These are phyloP conservation scores for Pseudocercospora crystallina DNA, from an alignment of 2,329 filamentous ascomycete species.

Conservation along the genomic window DNA sequence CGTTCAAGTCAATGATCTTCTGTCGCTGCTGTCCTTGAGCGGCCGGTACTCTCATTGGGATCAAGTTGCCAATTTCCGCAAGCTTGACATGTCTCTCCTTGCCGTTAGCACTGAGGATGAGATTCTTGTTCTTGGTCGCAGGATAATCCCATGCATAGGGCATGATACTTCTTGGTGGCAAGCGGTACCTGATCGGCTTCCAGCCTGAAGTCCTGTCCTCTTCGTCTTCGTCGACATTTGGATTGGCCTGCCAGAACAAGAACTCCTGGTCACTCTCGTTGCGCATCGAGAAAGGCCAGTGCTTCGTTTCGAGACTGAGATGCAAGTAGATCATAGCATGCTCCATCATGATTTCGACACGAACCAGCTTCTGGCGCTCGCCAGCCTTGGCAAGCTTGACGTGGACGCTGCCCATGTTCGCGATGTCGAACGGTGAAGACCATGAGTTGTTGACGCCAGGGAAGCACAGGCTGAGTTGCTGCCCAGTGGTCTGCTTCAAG, in stretches of 20 bases:
- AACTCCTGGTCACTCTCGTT: slow-evolving; percentile 98
- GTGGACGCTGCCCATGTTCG: slow-evolving; percentile 86
- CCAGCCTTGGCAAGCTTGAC: slow-evolving; percentile 90
- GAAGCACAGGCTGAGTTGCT: slow-evolving; percentile 90
- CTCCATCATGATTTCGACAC: slow-evolving; percentile 88
- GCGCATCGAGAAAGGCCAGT: slow-evolving; percentile 98
- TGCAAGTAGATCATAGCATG: slow-evolving; percentile 91
- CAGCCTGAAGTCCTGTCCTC: slow-evolving; percentile 78
- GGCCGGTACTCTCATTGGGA: slow-evolving; percentile 81
- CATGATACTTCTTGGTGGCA: slow-evolving; percentile 96
- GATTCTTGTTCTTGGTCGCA: slow-evolving; percentile 91
- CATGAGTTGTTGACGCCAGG: slow-evolving; percentile 94
- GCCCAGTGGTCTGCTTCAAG: slow-evolving; percentile 76
- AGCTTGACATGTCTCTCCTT: slow-evolving; percentile 91
- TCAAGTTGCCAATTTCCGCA: slow-evolving; percentile 91
- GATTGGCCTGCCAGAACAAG: slow-evolving; percentile 92
- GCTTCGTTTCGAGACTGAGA: slow-evolving; percentile 83
- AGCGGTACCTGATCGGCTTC: slow-evolving; percentile 86
- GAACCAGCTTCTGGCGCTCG: slow-evolving; percentile 82
- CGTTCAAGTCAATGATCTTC: slow-evolving; percentile 95
- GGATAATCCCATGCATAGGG: slow-evolving; percentile 99
- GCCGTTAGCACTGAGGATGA: slow-evolving; percentile 75
- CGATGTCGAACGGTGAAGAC: slow-evolving; percentile 97
- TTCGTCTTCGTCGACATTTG: slow-evolving; percentile 88
- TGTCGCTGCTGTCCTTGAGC: slow-evolving; percentile 58